Conservation (phyloP, 2,329 filamentous ascomycete species). For the Talaromyces albobiverticillius region DNA sequence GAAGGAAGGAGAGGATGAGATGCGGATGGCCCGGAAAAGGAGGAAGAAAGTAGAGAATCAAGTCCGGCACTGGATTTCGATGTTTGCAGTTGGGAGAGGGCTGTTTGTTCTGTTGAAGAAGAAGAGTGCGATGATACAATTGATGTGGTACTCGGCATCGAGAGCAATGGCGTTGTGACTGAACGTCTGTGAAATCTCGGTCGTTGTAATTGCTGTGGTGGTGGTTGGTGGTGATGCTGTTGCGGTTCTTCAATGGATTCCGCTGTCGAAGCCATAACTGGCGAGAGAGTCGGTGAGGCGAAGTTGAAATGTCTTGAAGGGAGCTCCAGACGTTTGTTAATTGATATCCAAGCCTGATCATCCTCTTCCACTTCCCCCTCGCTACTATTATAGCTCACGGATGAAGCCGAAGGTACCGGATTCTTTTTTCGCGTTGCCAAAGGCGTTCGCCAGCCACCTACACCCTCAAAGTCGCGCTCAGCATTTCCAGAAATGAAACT, state of each 20-base stretch:
- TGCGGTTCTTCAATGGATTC: not conserved
- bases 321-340: slow-evolving; percentile 33
- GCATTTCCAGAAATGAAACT: slow-evolving; percentile 31
- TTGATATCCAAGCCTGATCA: slow-evolving; percentile 36
- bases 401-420: slow-evolving; percentile 23
- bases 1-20: not conserved
- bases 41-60: slow-evolving; percentile 11
- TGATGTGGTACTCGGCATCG: not conserved
- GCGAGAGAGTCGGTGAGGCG: slow-evolving; percentile 1
- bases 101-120: not conserved
- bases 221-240: slow-evolving; percentile 1
- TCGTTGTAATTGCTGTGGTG: slow-evolving; percentile 7
- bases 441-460: slow-evolving; percentile 39
- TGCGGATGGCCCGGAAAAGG: not conserved
- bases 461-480: slow-evolving; percentile 43
- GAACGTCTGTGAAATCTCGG: slow-evolving; percentile 31
- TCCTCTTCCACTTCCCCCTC: slow-evolving; percentile 26
- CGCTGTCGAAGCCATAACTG: not conserved
- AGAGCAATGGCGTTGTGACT: slow-evolving; percentile 30
- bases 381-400: slow-evolving; percentile 17
- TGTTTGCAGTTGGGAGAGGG: slow-evolving; percentile 19
- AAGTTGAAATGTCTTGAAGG: slow-evolving; percentile 30
- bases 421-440: slow-evolving; percentile 20
- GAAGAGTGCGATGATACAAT: slow-evolving; percentile 10
- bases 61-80: slow-evolving; percentile 18